Evolutionary conservation across 345 rosid species (phyloP).

Genomic region (Clausena lansium): DNA sequence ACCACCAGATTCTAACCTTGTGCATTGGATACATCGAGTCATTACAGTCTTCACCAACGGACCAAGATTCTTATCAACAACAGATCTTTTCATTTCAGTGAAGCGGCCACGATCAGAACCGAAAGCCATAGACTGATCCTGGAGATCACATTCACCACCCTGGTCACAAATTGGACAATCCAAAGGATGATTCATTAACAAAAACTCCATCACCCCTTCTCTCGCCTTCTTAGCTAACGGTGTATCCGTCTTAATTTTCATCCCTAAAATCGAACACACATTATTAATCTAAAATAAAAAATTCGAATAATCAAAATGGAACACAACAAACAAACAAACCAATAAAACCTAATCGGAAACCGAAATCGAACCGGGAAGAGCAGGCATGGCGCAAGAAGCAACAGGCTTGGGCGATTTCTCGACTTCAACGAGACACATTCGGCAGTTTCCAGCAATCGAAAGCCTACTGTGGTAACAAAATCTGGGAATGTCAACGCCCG

Average conservation of each 20-base stretch:
- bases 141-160: conserved; percentile 99
- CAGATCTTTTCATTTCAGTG: conserved; percentile 95
- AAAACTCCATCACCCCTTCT: conserved; percentile 97
- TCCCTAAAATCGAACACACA: conserved; percentile 45
- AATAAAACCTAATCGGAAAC: not conserved
- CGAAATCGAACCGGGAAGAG: conserved; percentile 70
- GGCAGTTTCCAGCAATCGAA: conserved; percentile 96
- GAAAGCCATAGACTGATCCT: conserved; percentile 99
- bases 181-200: conserved; percentile 95
- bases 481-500: conserved; percentile 98
- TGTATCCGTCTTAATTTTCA: conserved; percentile 97
- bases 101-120: conserved; percentile 98
- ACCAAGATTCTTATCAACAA: conserved; percentile 97
- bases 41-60: conserved; percentile 99
- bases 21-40: conserved; percentile 99
- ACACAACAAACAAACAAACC: not conserved
- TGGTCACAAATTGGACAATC: conserved; percentile 99
- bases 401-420: conserved; percentile 99
- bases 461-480: conserved; percentile 91
- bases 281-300: not conserved
- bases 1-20: conserved; percentile 51
- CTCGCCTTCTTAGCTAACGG: conserved; percentile 96
- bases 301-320: not conserved
- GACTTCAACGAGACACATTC: conserved; percentile 99
- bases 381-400: conserved; percentile 99